Conservation (phyloP, 2,329 filamentous ascomycete genomes). For the Aureobasidium musti region DNA sequence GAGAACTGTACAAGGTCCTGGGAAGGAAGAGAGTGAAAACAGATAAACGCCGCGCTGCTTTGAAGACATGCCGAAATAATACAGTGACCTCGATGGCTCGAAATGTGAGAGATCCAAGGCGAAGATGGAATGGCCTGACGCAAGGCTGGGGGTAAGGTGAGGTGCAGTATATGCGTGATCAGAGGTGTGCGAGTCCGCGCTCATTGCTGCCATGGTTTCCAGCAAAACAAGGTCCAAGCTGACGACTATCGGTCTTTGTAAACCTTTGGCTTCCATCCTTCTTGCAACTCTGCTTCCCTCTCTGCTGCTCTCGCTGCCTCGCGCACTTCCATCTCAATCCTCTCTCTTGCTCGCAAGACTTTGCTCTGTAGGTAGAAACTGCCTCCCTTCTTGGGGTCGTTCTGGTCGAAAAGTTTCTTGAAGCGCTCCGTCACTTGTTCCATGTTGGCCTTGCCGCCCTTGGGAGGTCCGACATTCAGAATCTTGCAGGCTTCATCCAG, state of each 20-base stretch:
- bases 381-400: constrained; percentile 92
- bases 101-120: constrained; percentile 6
- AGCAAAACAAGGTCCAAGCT: constrained; percentile 27
- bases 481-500: constrained; percentile 97
- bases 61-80: constrained; percentile 27
- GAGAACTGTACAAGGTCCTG: constrained; percentile 13
- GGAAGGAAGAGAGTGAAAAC: background rate
- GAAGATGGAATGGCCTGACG: constrained; percentile 5
- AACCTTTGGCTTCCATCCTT: constrained; percentile 92
- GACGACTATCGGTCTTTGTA: constrained; percentile 73
- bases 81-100: constrained; percentile 1
- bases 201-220: constrained; percentile 29
- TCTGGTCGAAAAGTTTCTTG: constrained; percentile 91
- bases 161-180: background rate
- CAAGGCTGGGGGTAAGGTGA: background rate
- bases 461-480: constrained; percentile 88
- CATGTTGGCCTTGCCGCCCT: constrained; percentile 73
- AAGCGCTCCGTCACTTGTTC: constrained; percentile 82
- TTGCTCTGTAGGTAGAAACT: constrained; percentile 99
- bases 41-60: constrained; percentile 23
- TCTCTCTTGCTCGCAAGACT: constrained; percentile 83
- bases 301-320: constrained; percentile 69
- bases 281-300: constrained; percentile 74
- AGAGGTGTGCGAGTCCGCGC: background rate
- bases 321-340: constrained; percentile 83